Evolutionary conservation across 176 grass and related monocot genomes (phyloP).

Genomic region (Musa beccarii): DNA sequence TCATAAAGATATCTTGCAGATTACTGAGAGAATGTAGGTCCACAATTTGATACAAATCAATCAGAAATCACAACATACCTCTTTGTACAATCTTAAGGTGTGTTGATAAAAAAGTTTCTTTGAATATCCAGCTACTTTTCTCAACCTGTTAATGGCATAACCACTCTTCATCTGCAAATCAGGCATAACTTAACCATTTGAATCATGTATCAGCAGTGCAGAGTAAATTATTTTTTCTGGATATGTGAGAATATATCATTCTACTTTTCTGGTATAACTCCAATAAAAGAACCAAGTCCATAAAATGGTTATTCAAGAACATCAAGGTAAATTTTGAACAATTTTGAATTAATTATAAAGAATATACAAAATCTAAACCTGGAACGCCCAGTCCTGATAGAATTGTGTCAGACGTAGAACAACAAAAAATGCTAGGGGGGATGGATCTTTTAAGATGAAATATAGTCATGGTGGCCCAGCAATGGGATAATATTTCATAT

Average conservation of each 20-base stretch:
- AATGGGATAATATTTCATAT: too few relatives aligned
- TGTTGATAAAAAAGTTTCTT: conserved; percentile 84
- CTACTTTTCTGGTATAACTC: not conserved
- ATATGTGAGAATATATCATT: not conserved
- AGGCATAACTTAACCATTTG: not conserved
- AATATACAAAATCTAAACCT: too few relatives aligned
- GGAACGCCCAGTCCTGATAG: too few relatives aligned
- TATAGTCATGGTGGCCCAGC: too few relatives aligned
- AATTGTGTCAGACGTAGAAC: too few relatives aligned
- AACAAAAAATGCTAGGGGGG: too few relatives aligned
- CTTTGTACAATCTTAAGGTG: conserved; percentile 84
- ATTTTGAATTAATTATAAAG: too few relatives aligned
- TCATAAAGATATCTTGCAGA: not conserved
- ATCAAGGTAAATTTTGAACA: too few relatives aligned
- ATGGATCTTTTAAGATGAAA: too few relatives aligned
- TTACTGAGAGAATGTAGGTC: not conserved
- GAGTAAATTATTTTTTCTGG: not conserved
- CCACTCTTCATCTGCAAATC: conserved; percentile 83
- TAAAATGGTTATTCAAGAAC: too few relatives aligned
- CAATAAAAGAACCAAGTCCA: too few relatives aligned
- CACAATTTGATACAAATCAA: not conserved
- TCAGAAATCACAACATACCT: conserved; percentile 29
- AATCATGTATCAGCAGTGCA: not conserved
- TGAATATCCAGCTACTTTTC: conserved; percentile 78
- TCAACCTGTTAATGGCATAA: conserved; percentile 73